Evolutionary conservation across 768 basidiomycete genomes (phyloP).

Genomic region (Boletus patriciae): DNA sequence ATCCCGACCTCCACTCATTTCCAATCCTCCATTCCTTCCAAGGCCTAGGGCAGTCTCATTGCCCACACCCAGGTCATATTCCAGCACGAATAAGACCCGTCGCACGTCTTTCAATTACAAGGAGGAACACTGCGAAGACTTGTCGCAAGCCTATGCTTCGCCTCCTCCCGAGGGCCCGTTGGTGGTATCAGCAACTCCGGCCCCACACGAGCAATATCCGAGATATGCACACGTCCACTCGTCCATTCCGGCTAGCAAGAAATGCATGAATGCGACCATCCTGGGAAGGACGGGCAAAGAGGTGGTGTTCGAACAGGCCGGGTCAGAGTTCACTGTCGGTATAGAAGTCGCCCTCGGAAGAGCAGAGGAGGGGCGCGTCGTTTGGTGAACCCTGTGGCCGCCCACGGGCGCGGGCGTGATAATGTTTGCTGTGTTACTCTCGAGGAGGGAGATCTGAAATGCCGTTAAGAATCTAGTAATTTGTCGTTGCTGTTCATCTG

Average conservation of each 20-base stretch:
- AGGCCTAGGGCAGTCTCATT: conserved; percentile 30
- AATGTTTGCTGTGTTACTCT: not conserved
- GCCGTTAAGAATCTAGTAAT: conserved; percentile 15
- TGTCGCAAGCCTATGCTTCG: conserved; percentile 31
- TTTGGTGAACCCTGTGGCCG: conserved; percentile 25
- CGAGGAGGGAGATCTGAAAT: conserved; percentile 1
- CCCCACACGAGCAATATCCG: conserved; percentile 24
- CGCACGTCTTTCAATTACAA: conserved; percentile 15
- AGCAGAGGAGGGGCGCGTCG: conserved; percentile 33
- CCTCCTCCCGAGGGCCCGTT: conserved; percentile 33
- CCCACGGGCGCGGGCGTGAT: not conserved
- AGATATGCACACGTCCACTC: conserved; percentile 31
- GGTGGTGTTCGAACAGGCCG: conserved; percentile 28
- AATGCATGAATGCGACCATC: conserved; percentile 8
- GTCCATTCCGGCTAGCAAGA: conserved; percentile 17
- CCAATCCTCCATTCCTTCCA: conserved; percentile 14
- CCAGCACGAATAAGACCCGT: conserved; percentile 9
- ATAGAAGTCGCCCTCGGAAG: conserved; percentile 34
- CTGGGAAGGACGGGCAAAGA: conserved; percentile 19
- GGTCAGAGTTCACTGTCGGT: conserved; percentile 29
- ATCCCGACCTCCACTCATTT: conserved; percentile 12
- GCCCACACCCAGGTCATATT: conserved; percentile 11
- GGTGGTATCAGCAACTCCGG: conserved; percentile 15
- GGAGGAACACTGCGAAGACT: conserved; percentile 27
- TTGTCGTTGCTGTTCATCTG: conserved; percentile 16